Base-by-base conservation (phyloP, 768 basidiomycete species). In the Collybia nuda region DNA sequence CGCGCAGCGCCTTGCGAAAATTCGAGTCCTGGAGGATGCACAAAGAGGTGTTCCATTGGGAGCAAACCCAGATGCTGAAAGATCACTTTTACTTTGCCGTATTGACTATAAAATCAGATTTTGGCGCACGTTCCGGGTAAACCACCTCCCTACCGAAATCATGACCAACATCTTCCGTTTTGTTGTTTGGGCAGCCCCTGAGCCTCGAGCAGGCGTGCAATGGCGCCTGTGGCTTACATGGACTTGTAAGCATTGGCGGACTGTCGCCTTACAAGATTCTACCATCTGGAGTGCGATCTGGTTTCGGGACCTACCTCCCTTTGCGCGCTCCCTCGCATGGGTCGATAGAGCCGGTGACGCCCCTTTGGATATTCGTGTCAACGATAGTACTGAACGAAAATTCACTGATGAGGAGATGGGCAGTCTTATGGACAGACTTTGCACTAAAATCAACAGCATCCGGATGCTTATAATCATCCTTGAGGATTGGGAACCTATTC, bases 271-370 rank as follows among this genome's bases (percentile, higher is more conserved):
- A 28, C 62, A 62, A 18, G 80, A 85, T 56, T 57, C 72, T 1
- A 80, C 76, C 15, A 53, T 86, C 24, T 86, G 85, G 85, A 85
- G 78, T 56, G 79, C 81, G 15, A 73, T 90, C 49, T 84, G 78
- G 78, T 85, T 88, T 61, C 72, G 73, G 43, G 81, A 84, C 37
- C 48, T 57, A 12, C 71, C 78, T 41, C 69, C 76, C 12, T 82
- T 78, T 55, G 63, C 72, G 14, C 76, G 79, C 26, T 79, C 85
- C 5, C 67, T 76, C 48, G 67, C 75, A 40, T 87, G 80, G 74
- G 68, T 88, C 49, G 69, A 79, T 17, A 73, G 87, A 46, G 77
- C 85, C 2, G 79, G 79, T 1, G 61, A 70, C 2, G 70, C 81
- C 2, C 69, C 79, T 2, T 58, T 89, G 53, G 85, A 87, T 49